Evolutionary conservation across 2,329 filamentous ascomycete genomes (phyloP).

Genomic region (Pseudocercospora fijiensis): DNA sequence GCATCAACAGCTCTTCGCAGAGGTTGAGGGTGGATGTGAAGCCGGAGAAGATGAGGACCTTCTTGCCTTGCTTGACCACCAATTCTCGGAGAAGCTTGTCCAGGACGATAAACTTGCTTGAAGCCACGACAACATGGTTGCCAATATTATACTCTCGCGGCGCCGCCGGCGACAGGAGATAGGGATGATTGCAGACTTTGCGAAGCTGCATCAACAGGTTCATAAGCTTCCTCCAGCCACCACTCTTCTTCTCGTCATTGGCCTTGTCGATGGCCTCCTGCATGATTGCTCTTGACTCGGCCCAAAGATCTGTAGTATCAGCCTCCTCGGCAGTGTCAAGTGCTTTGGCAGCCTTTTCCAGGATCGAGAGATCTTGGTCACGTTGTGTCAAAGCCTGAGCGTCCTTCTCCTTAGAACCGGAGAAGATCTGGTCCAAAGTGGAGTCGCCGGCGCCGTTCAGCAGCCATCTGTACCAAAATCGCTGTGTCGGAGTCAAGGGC

Average conservation of each 20-base stretch:
- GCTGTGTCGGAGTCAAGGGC: constrained; percentile 58
- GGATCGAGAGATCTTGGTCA: constrained; percentile 29
- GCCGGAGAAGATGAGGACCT: constrained; percentile 58
- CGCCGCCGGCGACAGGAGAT: constrained; percentile 49
- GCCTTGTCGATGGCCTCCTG: constrained; percentile 41
- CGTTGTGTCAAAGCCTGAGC: constrained; percentile 42
- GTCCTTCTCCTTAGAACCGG: constrained; percentile 48
- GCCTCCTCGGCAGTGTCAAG: constrained; percentile 28
- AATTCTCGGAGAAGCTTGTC: constrained; percentile 53
- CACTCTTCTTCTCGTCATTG: constrained; percentile 21
- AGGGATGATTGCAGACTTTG: constrained; percentile 58
- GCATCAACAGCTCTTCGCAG: constrained; percentile 52
- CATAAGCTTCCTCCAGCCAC: constrained; percentile 47
- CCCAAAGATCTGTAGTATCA: constrained; percentile 44
- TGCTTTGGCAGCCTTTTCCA: constrained; percentile 37
- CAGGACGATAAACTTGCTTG: constrained; percentile 58
- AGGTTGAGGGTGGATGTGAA: constrained; percentile 54
- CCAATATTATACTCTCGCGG: constrained; percentile 50
- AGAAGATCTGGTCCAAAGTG: constrained; percentile 55
- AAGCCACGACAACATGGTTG: constrained; percentile 51
- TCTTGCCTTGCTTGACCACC: constrained; percentile 53
- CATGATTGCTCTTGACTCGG: constrained; percentile 48
- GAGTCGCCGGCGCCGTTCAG: constrained; percentile 55
- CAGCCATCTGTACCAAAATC: constrained; percentile 58
- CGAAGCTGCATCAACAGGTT: constrained; percentile 58